Percentiles rank a stretch among this genome's conserved stretches.
phyloP scores from a whole-genome alignment of 2,329 filamentous ascomycete genomes.

The Apiospora sp. region DNA sequence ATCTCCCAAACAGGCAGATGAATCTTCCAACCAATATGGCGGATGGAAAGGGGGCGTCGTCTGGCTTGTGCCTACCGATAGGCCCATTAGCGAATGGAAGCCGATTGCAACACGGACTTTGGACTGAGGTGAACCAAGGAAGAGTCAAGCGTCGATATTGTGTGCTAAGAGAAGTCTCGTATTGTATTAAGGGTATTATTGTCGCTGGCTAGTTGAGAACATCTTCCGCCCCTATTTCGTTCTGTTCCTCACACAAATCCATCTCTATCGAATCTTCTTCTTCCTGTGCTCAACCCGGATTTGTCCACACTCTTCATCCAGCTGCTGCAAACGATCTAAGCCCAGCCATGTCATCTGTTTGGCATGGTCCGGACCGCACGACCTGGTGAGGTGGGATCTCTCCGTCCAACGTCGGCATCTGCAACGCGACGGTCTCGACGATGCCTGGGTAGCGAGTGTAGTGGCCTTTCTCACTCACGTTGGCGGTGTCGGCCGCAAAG shows the following conservation, averaged over 20 bases:
- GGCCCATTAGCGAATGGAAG: slow-evolving; percentile 40
- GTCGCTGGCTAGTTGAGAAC: too few relatives aligned
- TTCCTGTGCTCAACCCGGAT: too few relatives aligned
- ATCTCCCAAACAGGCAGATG: not conserved
- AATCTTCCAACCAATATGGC: not conserved
- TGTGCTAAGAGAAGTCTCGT: not conserved
- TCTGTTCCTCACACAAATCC: too few relatives aligned
- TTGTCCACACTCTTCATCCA: not conserved
- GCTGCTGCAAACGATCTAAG: not conserved
- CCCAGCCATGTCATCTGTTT: slow-evolving; percentile 32
- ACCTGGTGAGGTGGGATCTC: slow-evolving; percentile 48
- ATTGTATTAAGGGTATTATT: too few relatives aligned
- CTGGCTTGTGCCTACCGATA: slow-evolving; percentile 44
- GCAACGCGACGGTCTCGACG: slow-evolving; percentile 46
- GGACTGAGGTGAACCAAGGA: not conserved
- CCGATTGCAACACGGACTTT: slow-evolving; percentile 39
- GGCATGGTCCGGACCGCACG: slow-evolving; percentile 50
- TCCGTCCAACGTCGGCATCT: slow-evolving; percentile 47
- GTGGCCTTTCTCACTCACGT: slow-evolving; percentile 50
- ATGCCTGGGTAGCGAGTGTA: slow-evolving; percentile 48
- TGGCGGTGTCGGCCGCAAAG: slow-evolving; percentile 51
- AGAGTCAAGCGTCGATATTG: not conserved
- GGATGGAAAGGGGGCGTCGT: slow-evolving; percentile 42
- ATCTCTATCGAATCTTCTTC: too few relatives aligned
- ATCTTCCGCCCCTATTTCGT: too few relatives aligned